Evolutionary conservation across 2,329 filamentous ascomycete genomes (phyloP), one percentile per base, ranked within the genome.

Genomic region (Monosporascus sp.): DNA sequence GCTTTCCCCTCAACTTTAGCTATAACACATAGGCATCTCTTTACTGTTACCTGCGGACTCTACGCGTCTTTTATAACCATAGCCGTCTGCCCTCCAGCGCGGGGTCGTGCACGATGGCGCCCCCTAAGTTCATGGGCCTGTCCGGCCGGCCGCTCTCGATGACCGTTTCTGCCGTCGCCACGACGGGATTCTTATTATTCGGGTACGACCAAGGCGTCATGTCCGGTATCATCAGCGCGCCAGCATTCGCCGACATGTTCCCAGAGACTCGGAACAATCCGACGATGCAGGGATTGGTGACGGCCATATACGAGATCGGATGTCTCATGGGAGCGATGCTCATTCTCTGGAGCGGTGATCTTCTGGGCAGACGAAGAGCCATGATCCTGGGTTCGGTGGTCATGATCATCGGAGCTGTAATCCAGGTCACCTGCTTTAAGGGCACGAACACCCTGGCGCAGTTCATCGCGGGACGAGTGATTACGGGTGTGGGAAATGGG

Each of bases 111-210:
- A 31, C n/a, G 31, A 83, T 82, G 79, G 73, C 77, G 58, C 76
- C 79, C 59, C 78, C 80, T 50, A 76, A 64, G 19, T 86, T 76
- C 64, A 78, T 80, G 66, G 83, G 84, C 68, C 73, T 86, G 55
- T 79, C 77, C 37, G 85, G 85, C 66, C 76, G 73, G 59, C 73
- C 71, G 38, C 74, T 87, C 51, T 81, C 78, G 19, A 61, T 84
- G 56, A 72, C 77, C 40, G 76, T 87, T 47, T 84, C 84, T 1
- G 76, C 78, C n/a, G 77, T 87, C 26, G 82, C 84, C 4, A 86
- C 84, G 1, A 84, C 81, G 9, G 83, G 81, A 40, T 85, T 85
- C 71, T 66, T 84, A 36, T 75, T 82, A 17, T 83, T 82, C 57
- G 80, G 80, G 52, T 83, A 82, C 62, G 80, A 83, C 55, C 80